A percentile compares a stretch with the other conserved stretches of the same genome.
Evolutionary conservation across 441 rosid species (phyloP).

Genomic region (Populus trichocarpa): DNA sequence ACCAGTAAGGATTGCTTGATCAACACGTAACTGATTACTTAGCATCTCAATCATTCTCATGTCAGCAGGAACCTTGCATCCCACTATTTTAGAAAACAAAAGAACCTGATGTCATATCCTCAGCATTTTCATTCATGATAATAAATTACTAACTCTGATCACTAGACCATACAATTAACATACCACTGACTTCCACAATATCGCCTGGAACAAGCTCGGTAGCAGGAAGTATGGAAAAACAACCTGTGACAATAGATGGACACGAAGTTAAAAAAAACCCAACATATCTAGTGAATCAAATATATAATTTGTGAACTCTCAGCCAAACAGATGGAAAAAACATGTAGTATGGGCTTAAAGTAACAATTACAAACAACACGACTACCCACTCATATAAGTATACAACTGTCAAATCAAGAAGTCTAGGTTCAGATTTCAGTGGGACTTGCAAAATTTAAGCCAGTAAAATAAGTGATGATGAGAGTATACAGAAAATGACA

Average conservation of each 20-base stretch:
- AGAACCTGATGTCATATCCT: conserved; percentile 23
- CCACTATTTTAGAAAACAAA: conserved; percentile 51
- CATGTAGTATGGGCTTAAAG: background rate
- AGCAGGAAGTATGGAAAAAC: conserved; percentile 95
- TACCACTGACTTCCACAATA: conserved; percentile 92
- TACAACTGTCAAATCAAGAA: background rate
- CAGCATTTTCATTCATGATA: conserved; percentile 8
- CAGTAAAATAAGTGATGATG: background rate
- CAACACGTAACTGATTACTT: conserved; percentile 83
- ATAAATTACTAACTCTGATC: conserved; percentile 5
- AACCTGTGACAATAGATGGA: conserved; percentile 55
- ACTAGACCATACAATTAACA: conserved; percentile 22
- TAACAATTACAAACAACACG: background rate
- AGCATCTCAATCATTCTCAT: conserved; percentile 96
- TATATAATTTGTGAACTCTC: background rate
- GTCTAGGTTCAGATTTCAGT: background rate
- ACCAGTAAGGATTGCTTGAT: conserved; percentile 99
- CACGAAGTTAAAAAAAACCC: background rate
- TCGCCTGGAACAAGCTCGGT: conserved; percentile 97
- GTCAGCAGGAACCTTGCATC: conserved; percentile 99
- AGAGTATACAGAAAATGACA: background rate
- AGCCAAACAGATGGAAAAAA: background rate
- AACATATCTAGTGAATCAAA: background rate
- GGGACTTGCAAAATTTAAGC: background rate
- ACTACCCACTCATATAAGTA: background rate